These are phyloP conservation scores for Yamadazyma kitorensis DNA, from an alignment of 805 yeast species.

Conservation along the genomic window DNA sequence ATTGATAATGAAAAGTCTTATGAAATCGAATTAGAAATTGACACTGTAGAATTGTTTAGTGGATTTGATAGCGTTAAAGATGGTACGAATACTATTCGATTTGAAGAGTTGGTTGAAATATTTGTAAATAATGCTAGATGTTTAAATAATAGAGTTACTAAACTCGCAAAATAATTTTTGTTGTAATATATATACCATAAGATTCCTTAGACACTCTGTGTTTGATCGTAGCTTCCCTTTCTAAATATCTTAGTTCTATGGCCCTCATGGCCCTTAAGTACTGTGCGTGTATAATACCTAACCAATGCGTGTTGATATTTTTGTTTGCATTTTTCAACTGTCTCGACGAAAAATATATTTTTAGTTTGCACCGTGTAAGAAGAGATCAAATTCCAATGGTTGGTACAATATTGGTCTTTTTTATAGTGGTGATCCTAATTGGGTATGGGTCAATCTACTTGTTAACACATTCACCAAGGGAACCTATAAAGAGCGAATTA, in stretches of 20 bases:
- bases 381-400: no score
- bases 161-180: constrained; percentile 26
- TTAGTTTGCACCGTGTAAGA: no score
- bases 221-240: neutral
- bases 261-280: no score
- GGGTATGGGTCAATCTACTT: constrained; percentile 42
- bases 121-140: constrained; percentile 43
- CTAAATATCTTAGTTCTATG: no score
- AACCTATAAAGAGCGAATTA: constrained; percentile 51
- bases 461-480: constrained; percentile 65
- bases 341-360: no score
- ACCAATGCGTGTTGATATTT: no score
- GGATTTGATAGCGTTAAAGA: constrained; percentile 40
- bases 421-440: constrained; percentile 6
- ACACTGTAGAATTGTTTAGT: constrained; percentile 34
- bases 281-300: no score
- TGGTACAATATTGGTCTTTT: no score
- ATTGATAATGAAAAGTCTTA: constrained; percentile 32
- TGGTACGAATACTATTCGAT: constrained; percentile 36
- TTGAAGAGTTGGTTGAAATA: constrained; percentile 45
- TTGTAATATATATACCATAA: neutral
- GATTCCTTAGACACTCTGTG: neutral
- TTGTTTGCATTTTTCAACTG: no score
- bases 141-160: constrained; percentile 43
- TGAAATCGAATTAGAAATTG: constrained; percentile 43